A percentile compares a stretch with the other conserved stretches of the same genome.
phyloP scores from a whole-genome alignment of 2,329 filamentous ascomycete species.

The Zymoseptoria pseudotritici region DNA sequence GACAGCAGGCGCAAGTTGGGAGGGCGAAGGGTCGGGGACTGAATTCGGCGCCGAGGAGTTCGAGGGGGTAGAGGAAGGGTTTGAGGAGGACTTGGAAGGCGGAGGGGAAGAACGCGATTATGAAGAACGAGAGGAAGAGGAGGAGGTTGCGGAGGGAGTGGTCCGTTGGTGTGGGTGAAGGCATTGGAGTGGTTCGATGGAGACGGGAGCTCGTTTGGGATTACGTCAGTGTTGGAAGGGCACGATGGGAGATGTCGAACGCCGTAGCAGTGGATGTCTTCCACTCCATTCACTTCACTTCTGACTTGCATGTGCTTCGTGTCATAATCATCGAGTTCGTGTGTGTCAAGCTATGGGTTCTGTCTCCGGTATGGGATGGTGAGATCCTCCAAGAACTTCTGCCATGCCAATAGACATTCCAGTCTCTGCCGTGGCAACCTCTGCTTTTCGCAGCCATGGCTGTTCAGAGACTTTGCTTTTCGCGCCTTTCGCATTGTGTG shows the following conservation, averaged over 20 bases:
- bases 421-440: background rate
- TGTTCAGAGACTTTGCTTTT: background rate
- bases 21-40: slow-evolving; percentile 23
- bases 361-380: background rate
- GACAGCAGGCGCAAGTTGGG: slow-evolving; percentile 29
- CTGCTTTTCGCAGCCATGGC: background rate
- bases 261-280: slow-evolving; percentile 4
- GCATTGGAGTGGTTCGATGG: background rate
- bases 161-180: slow-evolving; percentile 19
- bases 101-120: slow-evolving; percentile 44
- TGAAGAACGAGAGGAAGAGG: slow-evolving; percentile 43
- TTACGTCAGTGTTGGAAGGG: slow-evolving; percentile 4
- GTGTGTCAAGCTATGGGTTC: background rate
- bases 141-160: slow-evolving; percentile 32
- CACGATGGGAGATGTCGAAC: slow-evolving; percentile 1
- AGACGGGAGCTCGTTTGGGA: slow-evolving; percentile 10
- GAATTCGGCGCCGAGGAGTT: slow-evolving; percentile 23
- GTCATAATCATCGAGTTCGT: background rate
- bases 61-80: slow-evolving; percentile 25
- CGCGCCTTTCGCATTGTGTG: slow-evolving; percentile 1
- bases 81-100: slow-evolving; percentile 35
- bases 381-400: background rate
- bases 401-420: background rate
- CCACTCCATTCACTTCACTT: background rate
- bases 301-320: background rate